A percentile compares a stretch with the other conserved stretches of the same genome.
phyloP scores from a whole-genome alignment of 495 filamentous ascomycete genomes.

The Chlorociboria aeruginascens region DNA sequence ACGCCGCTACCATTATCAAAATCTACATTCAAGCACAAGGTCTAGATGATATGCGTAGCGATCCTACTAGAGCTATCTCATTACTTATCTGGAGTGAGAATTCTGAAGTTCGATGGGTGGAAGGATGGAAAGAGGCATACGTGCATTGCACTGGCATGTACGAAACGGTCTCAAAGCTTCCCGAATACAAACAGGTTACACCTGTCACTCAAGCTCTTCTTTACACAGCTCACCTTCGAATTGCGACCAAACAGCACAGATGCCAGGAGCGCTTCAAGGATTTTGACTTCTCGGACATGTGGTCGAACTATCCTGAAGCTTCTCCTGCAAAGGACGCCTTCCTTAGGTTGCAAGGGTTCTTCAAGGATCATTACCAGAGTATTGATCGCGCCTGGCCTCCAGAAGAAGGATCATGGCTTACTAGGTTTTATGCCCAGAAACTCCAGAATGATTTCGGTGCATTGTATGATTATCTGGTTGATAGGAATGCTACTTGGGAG shows the following conservation, averaged over 20 bases:
- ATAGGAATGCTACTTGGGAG: slow-evolving; percentile 55
- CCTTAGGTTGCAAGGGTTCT: slow-evolving; percentile 42
- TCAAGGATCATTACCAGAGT: slow-evolving; percentile 39
- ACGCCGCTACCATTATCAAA: slow-evolving; percentile 38
- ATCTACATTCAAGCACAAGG: slow-evolving; percentile 43
- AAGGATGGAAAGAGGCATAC: slow-evolving; percentile 58
- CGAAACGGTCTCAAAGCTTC: slow-evolving; percentile 35
- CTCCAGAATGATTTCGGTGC: slow-evolving; percentile 57
- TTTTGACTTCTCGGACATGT: slow-evolving; percentile 54
- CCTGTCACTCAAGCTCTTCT: slow-evolving; percentile 52
- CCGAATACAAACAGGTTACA: slow-evolving; percentile 47
- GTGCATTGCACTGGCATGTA: slow-evolving; percentile 56
- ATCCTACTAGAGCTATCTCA: slow-evolving; percentile 45
- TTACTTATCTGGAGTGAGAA: slow-evolving; percentile 54
- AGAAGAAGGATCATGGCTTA: slow-evolving; percentile 43
- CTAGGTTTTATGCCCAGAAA: slow-evolving; percentile 38
- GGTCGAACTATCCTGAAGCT: slow-evolving; percentile 31
- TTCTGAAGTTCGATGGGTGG: slow-evolving; percentile 45
- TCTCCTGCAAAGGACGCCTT: slow-evolving; percentile 34
- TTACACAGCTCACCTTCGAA: slow-evolving; percentile 47
- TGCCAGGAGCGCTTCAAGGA: slow-evolving; percentile 44
- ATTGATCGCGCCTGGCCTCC: slow-evolving; percentile 44
- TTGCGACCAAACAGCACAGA: slow-evolving; percentile 47
- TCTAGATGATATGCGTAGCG: slow-evolving; percentile 57
- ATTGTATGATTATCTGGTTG: slow-evolving; percentile 63